Evolutionary conservation across 2,329 filamentous ascomycete genomes (phyloP), one percentile per base, ranked within the genome.

Genomic region (Xylaria multiplex): DNA sequence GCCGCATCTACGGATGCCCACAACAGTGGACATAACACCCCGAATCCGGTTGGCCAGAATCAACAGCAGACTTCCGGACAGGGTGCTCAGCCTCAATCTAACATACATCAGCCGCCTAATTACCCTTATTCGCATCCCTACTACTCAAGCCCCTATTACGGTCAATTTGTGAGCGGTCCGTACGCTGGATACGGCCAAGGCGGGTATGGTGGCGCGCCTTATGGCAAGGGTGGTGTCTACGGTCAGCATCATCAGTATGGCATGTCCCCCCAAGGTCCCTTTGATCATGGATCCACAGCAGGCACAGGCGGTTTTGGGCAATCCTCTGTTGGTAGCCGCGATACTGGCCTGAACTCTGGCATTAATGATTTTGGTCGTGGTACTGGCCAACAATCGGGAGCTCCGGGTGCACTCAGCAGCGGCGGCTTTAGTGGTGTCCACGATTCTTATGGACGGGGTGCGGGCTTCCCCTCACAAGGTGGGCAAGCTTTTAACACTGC

Each of bases 21-120:
- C 75, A 93, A 91, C 82, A 97, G 93, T 77, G 95, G 93, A 50
- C 91, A 96, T 78, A 95, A 91, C 74, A 97, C 94, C 2, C 94
- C 95, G 42, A 96, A 96, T 81, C 93, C 94, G 32, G 85, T 90
- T 46, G 81, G 81, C 11, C 86, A 87, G 75, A 81, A 80, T 53
- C 86, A 86, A 73, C 81, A 81, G 68, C 82, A 81, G 49, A 77
- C 72, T 68, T 74, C 72, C 72, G 76, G 62, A 45, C 76, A 72
- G 67, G 66, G 62, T 70, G 75, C 64, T 60, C 79, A 79, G 68
- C 74, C 77, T 1, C 81, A 82, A 67, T 75, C 79, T 2, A 78
- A 79, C 61, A 71, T 76, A 53, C 79, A 81, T 65, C 78, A 77
- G 11, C 73, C 73, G 42, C 68, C 70, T 30, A 68, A 70, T 14